Conservation (phyloP, 176 grass and related monocot species). For the Oryza glumipatula region DNA sequence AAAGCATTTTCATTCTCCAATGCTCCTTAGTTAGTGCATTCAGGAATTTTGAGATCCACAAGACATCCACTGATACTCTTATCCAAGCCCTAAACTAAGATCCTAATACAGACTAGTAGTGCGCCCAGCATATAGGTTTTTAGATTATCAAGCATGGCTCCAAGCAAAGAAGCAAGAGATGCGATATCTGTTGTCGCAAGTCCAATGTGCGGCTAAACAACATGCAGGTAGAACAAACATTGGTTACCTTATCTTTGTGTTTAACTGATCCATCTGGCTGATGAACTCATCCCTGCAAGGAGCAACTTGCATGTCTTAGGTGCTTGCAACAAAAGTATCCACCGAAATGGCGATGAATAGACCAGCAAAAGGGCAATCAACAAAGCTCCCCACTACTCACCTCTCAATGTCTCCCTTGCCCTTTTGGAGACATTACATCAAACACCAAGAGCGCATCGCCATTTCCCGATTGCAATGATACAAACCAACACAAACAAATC, state of each 20-base stretch:
- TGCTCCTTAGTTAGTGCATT: not conserved
- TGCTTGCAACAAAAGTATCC: not conserved
- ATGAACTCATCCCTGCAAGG: slow-evolving; percentile 70
- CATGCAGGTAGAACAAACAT: not conserved
- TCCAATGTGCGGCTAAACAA: not conserved
- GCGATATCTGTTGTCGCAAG: not conserved
- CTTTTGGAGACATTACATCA: slow-evolving; percentile 38
- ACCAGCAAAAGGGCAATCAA: not conserved
- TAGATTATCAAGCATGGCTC: not conserved
- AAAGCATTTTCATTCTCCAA: not conserved
- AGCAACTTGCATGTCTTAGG: slow-evolving; percentile 5
- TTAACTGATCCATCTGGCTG: slow-evolving; percentile 66
- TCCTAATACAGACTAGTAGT: not conserved
- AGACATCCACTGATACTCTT: not conserved
- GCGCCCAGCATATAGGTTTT: not conserved
- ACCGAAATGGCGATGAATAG: not conserved
- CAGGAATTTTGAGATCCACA: not conserved
- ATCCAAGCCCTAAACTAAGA: not conserved
- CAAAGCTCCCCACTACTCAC: slow-evolving; percentile 22
- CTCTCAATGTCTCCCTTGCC: slow-evolving; percentile 41
- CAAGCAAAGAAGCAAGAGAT: slow-evolving; percentile 16
- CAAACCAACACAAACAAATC: slow-evolving; percentile 1
- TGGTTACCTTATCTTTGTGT: slow-evolving; percentile 72
- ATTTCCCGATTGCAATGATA: slow-evolving; percentile 23
- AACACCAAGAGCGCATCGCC: slow-evolving; percentile 19